phyloP scores from a whole-genome alignment of 208 protist species.

The Wallacemonas sp. region DNA sequence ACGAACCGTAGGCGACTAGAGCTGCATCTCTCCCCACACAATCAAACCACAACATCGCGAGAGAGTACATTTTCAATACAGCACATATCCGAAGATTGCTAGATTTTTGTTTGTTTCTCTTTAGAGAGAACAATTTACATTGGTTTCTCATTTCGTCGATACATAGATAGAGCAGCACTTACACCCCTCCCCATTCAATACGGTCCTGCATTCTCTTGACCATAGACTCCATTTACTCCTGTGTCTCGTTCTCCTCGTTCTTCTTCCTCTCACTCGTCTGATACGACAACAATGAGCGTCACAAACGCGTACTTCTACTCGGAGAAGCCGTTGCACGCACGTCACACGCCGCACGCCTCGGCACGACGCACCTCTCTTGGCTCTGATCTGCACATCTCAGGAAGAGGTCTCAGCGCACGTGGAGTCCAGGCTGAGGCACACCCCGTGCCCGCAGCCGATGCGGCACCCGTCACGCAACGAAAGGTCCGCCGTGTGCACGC shows the following conservation, averaged over 20 bases:
- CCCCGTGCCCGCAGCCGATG: too few species aligned
- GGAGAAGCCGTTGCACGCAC: neutral
- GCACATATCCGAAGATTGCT: too few species aligned
- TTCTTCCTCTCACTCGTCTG: neutral
- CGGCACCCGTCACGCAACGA: neutral
- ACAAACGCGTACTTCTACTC: slow-evolving; percentile 23
- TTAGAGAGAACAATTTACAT: too few species aligned
- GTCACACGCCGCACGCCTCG: slow-evolving; percentile 6
- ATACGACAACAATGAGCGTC: slow-evolving; percentile 6
- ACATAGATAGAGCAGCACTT: too few species aligned
- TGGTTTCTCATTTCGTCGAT: too few species aligned
- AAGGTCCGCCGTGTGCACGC: slow-evolving; percentile 9
- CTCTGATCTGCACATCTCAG: neutral
- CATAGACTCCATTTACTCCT: neutral
- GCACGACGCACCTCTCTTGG: neutral
- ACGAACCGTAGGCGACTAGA: too few species aligned
- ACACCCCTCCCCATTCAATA: too few species aligned
- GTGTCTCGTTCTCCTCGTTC: neutral
- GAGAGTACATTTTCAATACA: too few species aligned
- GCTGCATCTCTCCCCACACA: too few species aligned
- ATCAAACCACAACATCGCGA: too few species aligned
- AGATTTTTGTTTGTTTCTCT: too few species aligned
- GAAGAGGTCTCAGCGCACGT: neutral
- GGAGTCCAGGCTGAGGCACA: too few species aligned
- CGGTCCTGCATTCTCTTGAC: slow-evolving; percentile 6